Conservation (phyloP, 345 rosid species). For the Acer negundo region DNA sequence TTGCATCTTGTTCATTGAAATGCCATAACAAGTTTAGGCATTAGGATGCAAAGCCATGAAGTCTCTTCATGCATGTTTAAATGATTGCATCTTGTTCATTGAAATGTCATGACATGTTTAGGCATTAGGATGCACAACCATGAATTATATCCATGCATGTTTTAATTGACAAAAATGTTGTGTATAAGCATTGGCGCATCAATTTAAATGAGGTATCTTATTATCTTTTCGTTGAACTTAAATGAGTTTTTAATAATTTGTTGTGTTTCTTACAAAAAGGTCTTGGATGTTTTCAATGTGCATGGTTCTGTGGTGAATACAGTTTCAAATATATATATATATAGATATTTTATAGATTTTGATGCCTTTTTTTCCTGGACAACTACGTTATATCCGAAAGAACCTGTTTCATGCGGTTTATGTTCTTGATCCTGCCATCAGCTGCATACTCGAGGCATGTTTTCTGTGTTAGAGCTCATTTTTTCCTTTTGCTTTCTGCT, state of each 20-base stretch:
- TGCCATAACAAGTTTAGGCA: no score
- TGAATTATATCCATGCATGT: no score
- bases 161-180: conserved; percentile 62
- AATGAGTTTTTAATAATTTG: conserved; percentile 17
- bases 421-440: conserved; percentile 86
- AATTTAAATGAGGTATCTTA: conserved; percentile 79
- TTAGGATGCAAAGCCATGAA: no score
- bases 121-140: no score
- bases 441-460: conserved; percentile 87
- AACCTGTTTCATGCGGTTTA: conserved; percentile 95
- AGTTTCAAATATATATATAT: conserved; percentile 23
- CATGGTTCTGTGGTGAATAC: conserved; percentile 15
- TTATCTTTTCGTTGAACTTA: conserved; percentile 14
- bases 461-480: conserved; percentile 15
- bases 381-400: conserved; percentile 89
- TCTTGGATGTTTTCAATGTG: not conserved
- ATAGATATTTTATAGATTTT: conserved; percentile 72
- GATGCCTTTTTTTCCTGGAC: conserved; percentile 98
- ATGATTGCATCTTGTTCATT: no score
- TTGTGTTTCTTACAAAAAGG: not conserved
- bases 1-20: no score
- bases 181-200: conserved; percentile 93
- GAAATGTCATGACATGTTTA: no score
- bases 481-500: conserved; percentile 12
- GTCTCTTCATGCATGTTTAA: no score